A percentile compares a stretch with the other conserved stretches of the same genome.
These are phyloP conservation scores for Tolypocladium paradoxum DNA, from an alignment of 2,329 filamentous ascomycete species.

Conservation along the genomic window DNA sequence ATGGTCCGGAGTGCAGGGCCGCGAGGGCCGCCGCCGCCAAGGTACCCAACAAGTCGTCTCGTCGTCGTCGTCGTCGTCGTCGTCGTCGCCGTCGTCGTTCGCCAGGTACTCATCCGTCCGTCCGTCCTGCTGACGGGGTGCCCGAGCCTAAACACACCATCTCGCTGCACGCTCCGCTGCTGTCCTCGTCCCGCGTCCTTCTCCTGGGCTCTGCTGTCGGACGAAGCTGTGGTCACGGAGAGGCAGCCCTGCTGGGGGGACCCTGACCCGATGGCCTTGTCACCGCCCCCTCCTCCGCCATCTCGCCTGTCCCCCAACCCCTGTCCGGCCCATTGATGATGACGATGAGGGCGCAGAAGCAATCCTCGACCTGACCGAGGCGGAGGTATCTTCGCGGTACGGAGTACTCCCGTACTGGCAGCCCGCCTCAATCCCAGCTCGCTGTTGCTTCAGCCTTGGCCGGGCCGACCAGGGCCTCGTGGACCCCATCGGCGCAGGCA, in stretches of 20 bases:
- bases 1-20: constrained; percentile 1
- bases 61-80: background rate
- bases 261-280: background rate
- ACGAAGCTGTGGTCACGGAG: background rate
- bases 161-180: background rate
- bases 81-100: background rate
- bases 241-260: background rate
- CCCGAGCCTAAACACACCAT: background rate
- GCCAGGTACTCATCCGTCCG: background rate
- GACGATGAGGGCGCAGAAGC: background rate
- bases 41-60: background rate
- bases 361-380: background rate
- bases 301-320: background rate
- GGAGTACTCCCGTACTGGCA: too few species aligned
- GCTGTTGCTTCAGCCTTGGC: background rate
- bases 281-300: constrained; percentile 1
- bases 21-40: background rate
- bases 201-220: background rate
- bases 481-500: background rate
- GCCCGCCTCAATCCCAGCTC: background rate
- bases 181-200: background rate
- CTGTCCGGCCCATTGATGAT: background rate
- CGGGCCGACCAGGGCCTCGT: background rate
- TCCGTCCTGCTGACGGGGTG: background rate
- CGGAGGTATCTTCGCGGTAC: background rate